Conservation (phyloP, 2,329 filamentous ascomycete genomes). For the Pseudocercospora vitis region DNA sequence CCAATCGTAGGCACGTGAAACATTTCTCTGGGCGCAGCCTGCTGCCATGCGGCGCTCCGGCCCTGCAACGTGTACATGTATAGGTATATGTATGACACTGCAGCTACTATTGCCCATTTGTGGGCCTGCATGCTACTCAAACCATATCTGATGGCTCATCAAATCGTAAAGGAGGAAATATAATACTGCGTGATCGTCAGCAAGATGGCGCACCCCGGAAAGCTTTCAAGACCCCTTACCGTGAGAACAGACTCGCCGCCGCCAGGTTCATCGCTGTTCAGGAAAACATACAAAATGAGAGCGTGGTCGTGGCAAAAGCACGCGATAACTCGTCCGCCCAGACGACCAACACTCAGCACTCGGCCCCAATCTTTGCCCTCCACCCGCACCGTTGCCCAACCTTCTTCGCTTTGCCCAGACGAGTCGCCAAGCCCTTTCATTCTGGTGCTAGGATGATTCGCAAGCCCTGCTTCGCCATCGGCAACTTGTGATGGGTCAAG, state of each 20-base stretch:
- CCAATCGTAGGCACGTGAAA: constrained; percentile 9
- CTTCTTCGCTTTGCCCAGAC: constrained; percentile 68
- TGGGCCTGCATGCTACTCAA: background rate
- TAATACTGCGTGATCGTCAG: constrained; percentile 52
- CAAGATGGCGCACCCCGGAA: background rate
- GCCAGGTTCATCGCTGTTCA: constrained; percentile 68
- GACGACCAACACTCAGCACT: constrained; percentile 85
- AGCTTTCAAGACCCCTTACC: constrained; percentile 48
- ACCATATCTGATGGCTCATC: constrained; percentile 1
- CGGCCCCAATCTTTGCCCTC: constrained; percentile 93
- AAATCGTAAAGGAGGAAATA: constrained; percentile 53
- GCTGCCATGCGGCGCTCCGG: background rate
- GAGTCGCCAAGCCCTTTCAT: constrained; percentile 63
- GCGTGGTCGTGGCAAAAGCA: constrained; percentile 82
- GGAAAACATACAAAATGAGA: constrained; percentile 78
- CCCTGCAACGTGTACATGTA: background rate
- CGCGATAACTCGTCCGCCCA: constrained; percentile 89
- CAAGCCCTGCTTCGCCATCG: constrained; percentile 64
- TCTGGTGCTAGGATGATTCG: constrained; percentile 76
- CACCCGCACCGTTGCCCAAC: constrained; percentile 85
- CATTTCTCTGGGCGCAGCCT: constrained; percentile 7
- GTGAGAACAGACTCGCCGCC: constrained; percentile 74
- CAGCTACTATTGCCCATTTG: background rate
- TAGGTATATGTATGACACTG: background rate
- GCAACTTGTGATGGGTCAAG: constrained; percentile 74